A percentile compares a stretch with the other conserved stretches of the same genome.
phyloP scores from a whole-genome alignment of 352 stramenopile species.

The Globisporangium apiculatum region DNA sequence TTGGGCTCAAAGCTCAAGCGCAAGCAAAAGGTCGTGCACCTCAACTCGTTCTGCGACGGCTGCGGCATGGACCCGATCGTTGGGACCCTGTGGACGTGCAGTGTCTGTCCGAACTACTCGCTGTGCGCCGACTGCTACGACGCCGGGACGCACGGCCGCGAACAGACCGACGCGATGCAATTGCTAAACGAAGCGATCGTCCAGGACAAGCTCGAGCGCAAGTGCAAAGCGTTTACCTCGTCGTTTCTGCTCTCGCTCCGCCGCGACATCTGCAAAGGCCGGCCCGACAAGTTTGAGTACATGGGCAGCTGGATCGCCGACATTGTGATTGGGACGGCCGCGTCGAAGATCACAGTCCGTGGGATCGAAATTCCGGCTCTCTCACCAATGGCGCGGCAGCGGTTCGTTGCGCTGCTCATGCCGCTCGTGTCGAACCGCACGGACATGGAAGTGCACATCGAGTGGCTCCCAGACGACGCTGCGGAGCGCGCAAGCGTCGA shows the following conservation, averaged over 20 bases:
- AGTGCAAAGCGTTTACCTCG: slow-evolving; percentile 69
- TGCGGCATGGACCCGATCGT: slow-evolving; percentile 65
- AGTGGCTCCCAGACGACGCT: slow-evolving; percentile 66
- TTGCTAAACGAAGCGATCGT: slow-evolving; percentile 62
- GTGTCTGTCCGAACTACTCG: slow-evolving; percentile 62
- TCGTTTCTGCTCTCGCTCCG: slow-evolving; percentile 70
- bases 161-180: slow-evolving; percentile 66
- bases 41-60: slow-evolving; percentile 60
- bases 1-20: slow-evolving; percentile 60
- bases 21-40: slow-evolving; percentile 59
- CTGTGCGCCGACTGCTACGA: slow-evolving; percentile 70
- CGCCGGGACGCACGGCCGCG: slow-evolving; percentile 61
- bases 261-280: slow-evolving; percentile 72
- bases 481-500: slow-evolving; percentile 24
- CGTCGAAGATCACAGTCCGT: slow-evolving; percentile 71
- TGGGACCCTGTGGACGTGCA: slow-evolving; percentile 63
- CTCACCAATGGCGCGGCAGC: slow-evolving; percentile 39
- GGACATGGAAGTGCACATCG: slow-evolving; percentile 80
- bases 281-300: slow-evolving; percentile 80
- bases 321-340: slow-evolving; percentile 58
- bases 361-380: slow-evolving; percentile 75
- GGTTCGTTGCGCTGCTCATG: slow-evolving; percentile 75
- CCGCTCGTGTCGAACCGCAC: slow-evolving; percentile 72
- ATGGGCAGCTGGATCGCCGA: slow-evolving; percentile 74
- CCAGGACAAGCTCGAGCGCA: slow-evolving; percentile 61